Evolutionary conservation across 768 basidiomycete genomes (phyloP).

Genomic region (Pleurotus sapidus): DNA sequence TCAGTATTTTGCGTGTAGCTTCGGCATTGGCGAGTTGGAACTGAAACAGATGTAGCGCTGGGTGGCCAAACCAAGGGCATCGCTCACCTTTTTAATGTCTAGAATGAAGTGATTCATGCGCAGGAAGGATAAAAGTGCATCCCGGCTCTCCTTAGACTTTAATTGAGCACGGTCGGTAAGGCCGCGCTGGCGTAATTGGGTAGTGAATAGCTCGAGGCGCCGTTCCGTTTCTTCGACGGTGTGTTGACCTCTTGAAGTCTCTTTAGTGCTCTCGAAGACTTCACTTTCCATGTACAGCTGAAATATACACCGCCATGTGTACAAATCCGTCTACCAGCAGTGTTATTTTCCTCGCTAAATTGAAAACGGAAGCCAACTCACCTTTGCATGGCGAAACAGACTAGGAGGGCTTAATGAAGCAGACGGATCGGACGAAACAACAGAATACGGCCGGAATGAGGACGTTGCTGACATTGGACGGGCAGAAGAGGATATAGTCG

Average conservation of each 20-base stretch:
- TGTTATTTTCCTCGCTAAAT: neutral
- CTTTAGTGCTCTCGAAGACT: constrained; percentile 75
- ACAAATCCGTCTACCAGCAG: constrained; percentile 59
- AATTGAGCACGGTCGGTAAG: constrained; percentile 53
- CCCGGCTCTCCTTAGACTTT: constrained; percentile 51
- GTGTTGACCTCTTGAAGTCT: constrained; percentile 65
- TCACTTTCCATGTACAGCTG: constrained; percentile 82
- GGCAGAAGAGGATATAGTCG: constrained; percentile 36
- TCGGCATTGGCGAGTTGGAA: constrained; percentile 85
- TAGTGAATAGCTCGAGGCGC: constrained; percentile 60
- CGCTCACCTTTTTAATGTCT: constrained; percentile 71
- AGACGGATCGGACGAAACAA: constrained; percentile 31
- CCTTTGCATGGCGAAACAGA: constrained; percentile 6
- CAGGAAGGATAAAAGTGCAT: constrained; percentile 68
- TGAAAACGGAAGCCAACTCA: neutral
- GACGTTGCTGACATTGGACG: constrained; percentile 40
- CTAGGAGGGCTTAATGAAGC: constrained; percentile 24
- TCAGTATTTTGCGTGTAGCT: constrained; percentile 89
- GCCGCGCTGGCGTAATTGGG: constrained; percentile 53
- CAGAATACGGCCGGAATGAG: constrained; percentile 44
- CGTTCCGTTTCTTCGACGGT: constrained; percentile 67
- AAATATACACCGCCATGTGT: constrained; percentile 89
- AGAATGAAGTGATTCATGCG: constrained; percentile 76
- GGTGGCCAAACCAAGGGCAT: neutral
- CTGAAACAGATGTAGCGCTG: constrained; percentile 27